Evolutionary conservation across 257 asterid species (phyloP), one percentile per base, ranked within the genome.

Genomic region (Penstemon newberryi): DNA sequence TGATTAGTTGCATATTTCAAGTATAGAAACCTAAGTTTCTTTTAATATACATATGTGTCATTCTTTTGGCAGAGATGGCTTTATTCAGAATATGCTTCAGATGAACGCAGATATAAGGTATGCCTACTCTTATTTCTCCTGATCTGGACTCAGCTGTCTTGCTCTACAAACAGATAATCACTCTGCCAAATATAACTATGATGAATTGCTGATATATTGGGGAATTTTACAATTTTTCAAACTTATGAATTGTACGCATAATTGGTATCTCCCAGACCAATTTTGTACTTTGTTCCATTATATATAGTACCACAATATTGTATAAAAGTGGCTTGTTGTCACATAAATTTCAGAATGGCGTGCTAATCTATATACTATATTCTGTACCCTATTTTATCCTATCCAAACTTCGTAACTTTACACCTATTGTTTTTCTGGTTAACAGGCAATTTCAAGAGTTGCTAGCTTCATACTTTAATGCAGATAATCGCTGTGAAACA

Each of bases 81-180:
- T 89, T 63, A 82, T 89, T 13, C 66, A 42, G 61, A 64, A 80
- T 75, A 89, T 89, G 98, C 70, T 89, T 37, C 85, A 80, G 72
- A 80, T 89, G 65, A 87, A 91, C 71, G 83, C 84, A 61, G 59
- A 65, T 61, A 84, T 89, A 77, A 83, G 98, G 96, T 91, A 70
- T 41, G 42, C 72, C 49, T 52, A 52, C 43, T 69, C 33, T 25
- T 25, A 1, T 25, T 25, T 25, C 33, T 1, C 33, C 2, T 25
- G 33, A 25, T 25, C 2, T 25, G 33, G 33, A 25, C 2, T 25
- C 33, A 25, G 33, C 1, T 25, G 33, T 25, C 33, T 25, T 1
- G 33, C 33, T 25, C 54, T 19, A 49, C n/a, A 49, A 10, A 49
- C 18, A 46, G 51, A 46, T 46, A 6, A 46, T 46, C 10, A 9